Evolutionary conservation across 306 rosid genomes (phyloP).

Genomic region (Malus sieversii): DNA sequence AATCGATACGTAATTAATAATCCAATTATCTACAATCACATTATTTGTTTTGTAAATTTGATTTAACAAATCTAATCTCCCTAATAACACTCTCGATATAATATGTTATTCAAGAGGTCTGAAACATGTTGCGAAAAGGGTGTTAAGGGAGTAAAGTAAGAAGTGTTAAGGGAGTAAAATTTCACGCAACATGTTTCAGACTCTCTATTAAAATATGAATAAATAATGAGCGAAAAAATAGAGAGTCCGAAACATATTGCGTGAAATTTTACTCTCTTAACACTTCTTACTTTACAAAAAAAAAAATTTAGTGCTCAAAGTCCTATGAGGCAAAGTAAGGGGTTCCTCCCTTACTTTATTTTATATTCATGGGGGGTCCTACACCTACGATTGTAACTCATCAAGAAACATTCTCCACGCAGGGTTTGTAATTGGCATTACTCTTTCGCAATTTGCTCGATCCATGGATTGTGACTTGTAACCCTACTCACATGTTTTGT

Average conservation of each 20-base stretch:
- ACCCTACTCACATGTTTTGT: constrained; percentile 25
- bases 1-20: too few species aligned
- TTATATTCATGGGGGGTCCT: constrained; percentile 9
- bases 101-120: too few species aligned
- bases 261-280: background rate
- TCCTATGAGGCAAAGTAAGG: background rate
- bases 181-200: too few species aligned
- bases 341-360: background rate
- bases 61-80: too few species aligned
- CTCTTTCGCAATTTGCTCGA: background rate
- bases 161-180: too few species aligned
- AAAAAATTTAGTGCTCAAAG: constrained; percentile 6
- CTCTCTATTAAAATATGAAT: too few species aligned
- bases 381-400: constrained; percentile 5
- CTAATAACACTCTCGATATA: too few species aligned
- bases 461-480: background rate
- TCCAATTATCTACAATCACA: rapidly evolving
- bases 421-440: background rate
- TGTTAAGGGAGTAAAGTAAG: too few species aligned
- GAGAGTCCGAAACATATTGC: too few species aligned
- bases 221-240: too few species aligned
- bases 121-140: too few species aligned
- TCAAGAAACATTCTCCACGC: constrained; percentile 19
- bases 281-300: background rate
- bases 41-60: too few species aligned